Evolutionary conservation across 345 rosid genomes (phyloP), one percentile per base, ranked within the genome.

Genomic region (Nasturtium officinale): DNA sequence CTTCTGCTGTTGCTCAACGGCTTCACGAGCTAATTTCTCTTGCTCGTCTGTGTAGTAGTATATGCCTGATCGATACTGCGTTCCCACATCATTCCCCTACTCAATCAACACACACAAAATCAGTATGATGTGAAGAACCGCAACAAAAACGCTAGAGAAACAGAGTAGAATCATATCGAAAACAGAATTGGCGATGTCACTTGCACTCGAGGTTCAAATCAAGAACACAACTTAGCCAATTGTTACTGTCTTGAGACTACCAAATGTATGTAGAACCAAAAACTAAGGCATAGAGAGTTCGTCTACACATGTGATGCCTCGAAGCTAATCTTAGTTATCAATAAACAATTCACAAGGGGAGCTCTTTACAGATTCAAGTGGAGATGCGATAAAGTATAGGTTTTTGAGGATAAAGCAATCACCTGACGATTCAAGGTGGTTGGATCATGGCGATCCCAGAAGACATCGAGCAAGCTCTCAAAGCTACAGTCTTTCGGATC

Each of bases 41-140:
- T 89, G 93, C 4, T 48, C 60, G 18, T 80, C 87, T 12, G 76
- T 85, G 89, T 89, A 89, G 71, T 78, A 80, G 82, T 88, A 95
- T 65, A 91, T 90, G 25, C 99, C 99, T 6, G 97, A 95, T 57
- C 96, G 78, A 62, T 88, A 94, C 69, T 89, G 97, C 5, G 92
- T 28, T 28, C 97, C 98, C 57, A 86, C 95, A 68, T 91, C 97
- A 23, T 74, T 84, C 4, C 96, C 93, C 93, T 92, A 72, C 30
- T 45, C 73, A 45, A 26, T 30, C 33, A 61, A 64, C 53, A 63
- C 26, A 58, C 11, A 35, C 9, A 23, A 60, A 11, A 15, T 66
- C 67, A 77, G 67, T 16, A 65, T n/a, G 32, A 28, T 28, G 4
- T 28, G 33, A 18, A 55, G 33, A 3, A 62, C 32, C n/a, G 3